Conservation (phyloP, 2,329 filamentous ascomycete genomes). For the Tolypocladium paradoxum region DNA sequence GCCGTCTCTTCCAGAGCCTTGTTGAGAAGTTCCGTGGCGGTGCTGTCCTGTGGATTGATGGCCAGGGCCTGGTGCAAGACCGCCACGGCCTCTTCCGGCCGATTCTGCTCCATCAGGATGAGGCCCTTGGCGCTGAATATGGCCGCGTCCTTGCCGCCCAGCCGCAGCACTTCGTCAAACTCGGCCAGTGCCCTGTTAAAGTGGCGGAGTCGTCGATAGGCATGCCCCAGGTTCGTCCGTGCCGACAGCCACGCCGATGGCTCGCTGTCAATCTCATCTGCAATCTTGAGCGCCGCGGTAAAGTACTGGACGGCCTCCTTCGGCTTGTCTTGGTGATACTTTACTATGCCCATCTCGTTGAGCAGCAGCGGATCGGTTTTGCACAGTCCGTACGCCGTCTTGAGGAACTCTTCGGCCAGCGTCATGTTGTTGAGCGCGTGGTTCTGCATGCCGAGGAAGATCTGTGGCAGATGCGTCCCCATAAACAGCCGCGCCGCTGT, state of each 20-base stretch:
- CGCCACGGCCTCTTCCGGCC: conserved; percentile 65
- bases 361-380: conserved; percentile 78
- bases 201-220: conserved; percentile 61
- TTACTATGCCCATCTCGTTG: conserved; percentile 94
- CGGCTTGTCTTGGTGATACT: conserved; percentile 79
- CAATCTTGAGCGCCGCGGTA: conserved; percentile 62
- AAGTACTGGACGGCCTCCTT: conserved; percentile 71
- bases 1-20: conserved; percentile 58
- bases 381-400: conserved; percentile 75
- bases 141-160: conserved; percentile 67
- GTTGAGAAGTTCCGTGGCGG: conserved; percentile 67
- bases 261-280: conserved; percentile 72
- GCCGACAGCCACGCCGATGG: conserved; percentile 74
- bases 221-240: conserved; percentile 81
- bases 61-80: conserved; percentile 78
- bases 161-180: conserved; percentile 79
- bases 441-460: conserved; percentile 98
- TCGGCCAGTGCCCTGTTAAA: conserved; percentile 63
- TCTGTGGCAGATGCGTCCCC: conserved; percentile 87
- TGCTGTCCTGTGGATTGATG: conserved; percentile 67
- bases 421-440: conserved; percentile 91
- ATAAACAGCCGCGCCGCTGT: conserved; percentile 92
- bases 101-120: conserved; percentile 67
- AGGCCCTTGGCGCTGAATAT: conserved; percentile 78
- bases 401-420: conserved; percentile 87